Evolutionary conservation across 2,329 filamentous ascomycete genomes (phyloP), one percentile per base, ranked within the genome.

Genomic region (Plectosphaerella sp.): DNA sequence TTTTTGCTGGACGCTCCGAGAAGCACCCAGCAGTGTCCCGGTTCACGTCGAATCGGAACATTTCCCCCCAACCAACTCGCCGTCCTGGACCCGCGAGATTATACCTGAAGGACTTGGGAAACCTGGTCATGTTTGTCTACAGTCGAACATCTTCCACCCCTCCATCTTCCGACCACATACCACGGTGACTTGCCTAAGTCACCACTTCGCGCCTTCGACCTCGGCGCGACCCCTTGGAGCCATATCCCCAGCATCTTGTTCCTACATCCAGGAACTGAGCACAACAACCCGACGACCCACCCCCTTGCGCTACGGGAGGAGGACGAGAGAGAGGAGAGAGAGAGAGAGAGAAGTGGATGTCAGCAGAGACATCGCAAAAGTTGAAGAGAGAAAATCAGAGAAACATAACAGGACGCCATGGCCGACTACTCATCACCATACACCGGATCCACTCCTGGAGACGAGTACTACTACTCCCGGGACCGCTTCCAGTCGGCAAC

Each of bases 81-180:
- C 62, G 55, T 54, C 53, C 51, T 48, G 42, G 24, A 41, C 60
- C 56, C 52, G 47, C 56, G 53, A 63, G 68, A 66, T 67, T 70
- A 70, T 66, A 67, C 62, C 68, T 68, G 67, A 64, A 60, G 16
- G 22, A 33, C 8, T 33, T 33, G 28, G 16, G 62, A 64, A 61
- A 66, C 63, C 62, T 61, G 64, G 69, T 70, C 68, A 83, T 83
- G 80, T 83, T 78, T 68, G 74, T 75, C 70, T 72, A 72, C 75
- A 73, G 72, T 77, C 76, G 71, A 76, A 72, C 71, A 64, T 72
- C 69, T 68, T 74, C 71, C 68, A 77, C 74, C 70, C 76, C 73
- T 75, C 77, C 75, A 74, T 76, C 76, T 66, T 76, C 77, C 78
- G 77, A 80, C 73, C 75, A 78, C 74, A 80, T 79, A 79, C 76